Percentiles rank a stretch among this genome's conserved stretches.
These are phyloP conservation scores for Centrapalus pauciflorus DNA, from an alignment of 129 eudicot genomes.

Conservation along the genomic window DNA sequence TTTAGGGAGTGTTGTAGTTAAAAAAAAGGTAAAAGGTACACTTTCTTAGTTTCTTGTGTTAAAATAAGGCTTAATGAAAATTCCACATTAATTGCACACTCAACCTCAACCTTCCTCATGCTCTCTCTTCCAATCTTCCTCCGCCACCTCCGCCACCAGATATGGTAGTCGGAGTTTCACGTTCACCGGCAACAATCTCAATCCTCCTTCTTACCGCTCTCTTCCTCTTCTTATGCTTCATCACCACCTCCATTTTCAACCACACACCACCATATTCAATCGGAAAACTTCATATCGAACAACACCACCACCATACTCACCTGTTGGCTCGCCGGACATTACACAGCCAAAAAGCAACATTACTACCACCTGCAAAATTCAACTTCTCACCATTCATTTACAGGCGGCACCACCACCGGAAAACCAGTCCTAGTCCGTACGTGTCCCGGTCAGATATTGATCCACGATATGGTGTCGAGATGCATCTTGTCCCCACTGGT, in stretches of 20 bases:
- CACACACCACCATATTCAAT: not conserved
- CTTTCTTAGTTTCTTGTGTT: not conserved
- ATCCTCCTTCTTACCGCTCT: slow-evolving; percentile 6
- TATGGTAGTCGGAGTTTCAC: slow-evolving; percentile 31
- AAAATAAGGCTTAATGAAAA: not conserved
- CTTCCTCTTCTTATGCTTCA: slow-evolving; percentile 18
- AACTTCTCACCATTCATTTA: slow-evolving; percentile 18
- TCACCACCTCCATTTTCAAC: slow-evolving; percentile 14
- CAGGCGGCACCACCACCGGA: slow-evolving; percentile 22
- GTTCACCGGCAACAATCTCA: slow-evolving; percentile 2
- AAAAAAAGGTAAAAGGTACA: not conserved
- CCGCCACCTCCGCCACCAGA: slow-evolving; percentile 23
- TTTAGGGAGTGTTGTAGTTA: not conserved
- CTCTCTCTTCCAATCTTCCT: slow-evolving; percentile 13
- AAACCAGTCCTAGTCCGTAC: not conserved
- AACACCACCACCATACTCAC: not conserved
- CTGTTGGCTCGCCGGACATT: not conserved
- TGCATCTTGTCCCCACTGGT: slow-evolving; percentile 36
- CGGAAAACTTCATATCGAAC: slow-evolving; percentile 2
- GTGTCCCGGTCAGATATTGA: slow-evolving; percentile 2
- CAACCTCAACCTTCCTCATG: slow-evolving; percentile 18
- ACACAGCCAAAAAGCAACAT: not conserved
- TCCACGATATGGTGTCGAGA: slow-evolving; percentile 29
- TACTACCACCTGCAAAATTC: slow-evolving; percentile 14
- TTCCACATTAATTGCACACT: not conserved